Evolutionary conservation across 192 early-diverging fungal genomes (phyloP).

Genomic region (Martensiomyces pterosporus): DNA sequence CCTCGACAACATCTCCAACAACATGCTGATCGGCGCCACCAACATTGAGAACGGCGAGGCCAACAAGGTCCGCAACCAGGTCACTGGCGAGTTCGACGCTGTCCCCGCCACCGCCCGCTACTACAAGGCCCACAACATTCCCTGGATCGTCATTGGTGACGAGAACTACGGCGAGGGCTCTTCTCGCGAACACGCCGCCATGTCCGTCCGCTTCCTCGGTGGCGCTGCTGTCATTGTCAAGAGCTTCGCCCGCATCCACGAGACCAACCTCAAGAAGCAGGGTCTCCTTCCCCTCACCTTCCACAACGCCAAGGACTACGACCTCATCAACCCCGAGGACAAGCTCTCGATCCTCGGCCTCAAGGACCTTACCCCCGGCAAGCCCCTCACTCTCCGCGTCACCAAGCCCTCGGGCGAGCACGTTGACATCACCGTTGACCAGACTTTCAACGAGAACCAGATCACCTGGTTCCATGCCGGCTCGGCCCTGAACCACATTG

Average conservation of each 20-base stretch:
- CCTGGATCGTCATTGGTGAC: conserved; percentile 97
- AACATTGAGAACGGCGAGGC: conserved; percentile 82
- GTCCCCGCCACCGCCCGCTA: conserved; percentile 92
- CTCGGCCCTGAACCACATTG: conserved; percentile 78
- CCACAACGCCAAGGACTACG: conserved; percentile 90
- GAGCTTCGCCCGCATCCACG: conserved; percentile 98
- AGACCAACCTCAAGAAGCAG: conserved; percentile 99
- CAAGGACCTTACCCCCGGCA: conserved; percentile 73
- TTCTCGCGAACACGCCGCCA: conserved; percentile 97
- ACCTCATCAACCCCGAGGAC: conserved; percentile 81
- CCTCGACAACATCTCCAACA: conserved; percentile 98
- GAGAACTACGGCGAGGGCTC: conserved; percentile 99
- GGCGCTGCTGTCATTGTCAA: conserved; percentile 92
- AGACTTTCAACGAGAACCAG: conserved; percentile 98
- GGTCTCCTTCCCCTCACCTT: conserved; percentile 97
- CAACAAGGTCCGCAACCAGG: conserved; percentile 69
- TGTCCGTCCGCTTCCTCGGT: conserved; percentile 94
- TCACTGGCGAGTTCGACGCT: conserved; percentile 74
- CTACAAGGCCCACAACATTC: conserved; percentile 83
- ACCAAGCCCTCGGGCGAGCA: conserved; percentile 73
- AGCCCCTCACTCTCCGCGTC: conserved; percentile 79
- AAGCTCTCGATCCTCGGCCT: conserved; percentile 88
- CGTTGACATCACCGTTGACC: conserved; percentile 83
- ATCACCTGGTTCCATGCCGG: conserved; percentile 99
- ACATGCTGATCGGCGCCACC: conserved; percentile 97